Percentiles rank a stretch among this genome's conserved stretches.
These are phyloP conservation scores for Neonectria hederae DNA, from an alignment of 2,329 filamentous ascomycete genomes.

Conservation along the genomic window DNA sequence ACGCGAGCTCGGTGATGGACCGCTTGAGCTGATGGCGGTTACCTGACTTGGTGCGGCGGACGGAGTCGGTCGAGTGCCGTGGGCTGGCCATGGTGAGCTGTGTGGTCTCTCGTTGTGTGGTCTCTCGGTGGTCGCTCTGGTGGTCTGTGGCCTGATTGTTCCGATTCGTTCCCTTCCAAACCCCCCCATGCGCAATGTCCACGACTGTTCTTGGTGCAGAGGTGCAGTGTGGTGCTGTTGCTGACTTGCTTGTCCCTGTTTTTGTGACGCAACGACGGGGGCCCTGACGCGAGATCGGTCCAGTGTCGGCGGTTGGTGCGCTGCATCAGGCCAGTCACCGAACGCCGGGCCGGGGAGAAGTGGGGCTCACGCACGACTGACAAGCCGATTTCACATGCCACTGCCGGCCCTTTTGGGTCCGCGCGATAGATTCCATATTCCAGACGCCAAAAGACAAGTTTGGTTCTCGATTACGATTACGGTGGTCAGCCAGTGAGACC, in stretches of 20 bases:
- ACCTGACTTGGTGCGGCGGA: constrained; percentile 40
- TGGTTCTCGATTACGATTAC: not conserved
- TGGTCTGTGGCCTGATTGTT: constrained; percentile 11
- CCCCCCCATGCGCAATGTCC: constrained; percentile 1
- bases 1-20: constrained; percentile 64
- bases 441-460: constrained; percentile 8
- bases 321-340: constrained; percentile 14
- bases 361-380: constrained; percentile 6
- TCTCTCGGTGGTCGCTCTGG: no score
- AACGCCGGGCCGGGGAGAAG: constrained; percentile 1
- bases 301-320: constrained; percentile 15
- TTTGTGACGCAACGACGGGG: constrained; percentile 22
- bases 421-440: constrained; percentile 5
- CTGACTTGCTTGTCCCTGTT: not conserved
- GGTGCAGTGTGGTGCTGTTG: not conserved
- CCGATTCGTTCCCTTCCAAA: constrained; percentile 10
- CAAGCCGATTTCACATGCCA: constrained; percentile 20
- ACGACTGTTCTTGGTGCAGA: constrained; percentile 2
- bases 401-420: constrained; percentile 6
- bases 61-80: constrained; percentile 38
- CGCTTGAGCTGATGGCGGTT: constrained; percentile 63
- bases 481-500: not conserved
- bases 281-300: not conserved
- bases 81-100: constrained; percentile 42
- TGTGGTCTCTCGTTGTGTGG: no score